Evolutionary conservation across 106 monocot species (phyloP), one percentile per base, ranked within the genome.

Genomic region (Chionographis japonica): DNA sequence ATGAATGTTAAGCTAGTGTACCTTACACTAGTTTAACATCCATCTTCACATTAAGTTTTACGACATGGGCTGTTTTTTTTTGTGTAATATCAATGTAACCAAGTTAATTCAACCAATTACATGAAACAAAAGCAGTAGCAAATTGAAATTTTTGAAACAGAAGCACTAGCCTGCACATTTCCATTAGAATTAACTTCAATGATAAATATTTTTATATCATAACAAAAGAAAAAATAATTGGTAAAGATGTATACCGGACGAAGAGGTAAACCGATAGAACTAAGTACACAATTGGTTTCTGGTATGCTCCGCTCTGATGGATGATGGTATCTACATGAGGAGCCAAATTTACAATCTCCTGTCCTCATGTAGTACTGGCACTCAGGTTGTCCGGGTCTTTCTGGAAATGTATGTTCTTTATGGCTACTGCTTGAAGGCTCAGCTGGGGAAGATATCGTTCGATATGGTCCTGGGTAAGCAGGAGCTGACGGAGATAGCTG

Each of bases 281-380:
- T 84, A n/a, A 84, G 77, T 43, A 68, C 59, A 68, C 76, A 73
- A 43, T 68, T 84, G 37, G 73, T 69, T 57, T 73, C 69, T 27
- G 72, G 79, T 14, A 70, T 62, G 50, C 71, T 80, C 80, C 80
- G 68, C 14, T 76, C 80, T 69, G 76, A 72, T 54, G 84, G 84
- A 73, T 84, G 84, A 73, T 84, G 84, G 50, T 76, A 84, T 74
- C 46, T 79, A 56, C 84, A 84, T 18, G 75, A 65, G 56, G 74
- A 68, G 39, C 83, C 87, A 65, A 71, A 87, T 71, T 83, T 87
- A 61, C 87, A 87, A 60, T 83, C 83, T 18, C 87, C 87, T 50
- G 87, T 87, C 54, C 68, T 83, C 70, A 83, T 74, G 51, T 83
- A 87, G 60, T 74, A 82, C 58, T 87, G 83, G 27, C 87, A 87